phyloP scores from a whole-genome alignment of 73 alveolate genomes.

The Symbiodinium natans region DNA sequence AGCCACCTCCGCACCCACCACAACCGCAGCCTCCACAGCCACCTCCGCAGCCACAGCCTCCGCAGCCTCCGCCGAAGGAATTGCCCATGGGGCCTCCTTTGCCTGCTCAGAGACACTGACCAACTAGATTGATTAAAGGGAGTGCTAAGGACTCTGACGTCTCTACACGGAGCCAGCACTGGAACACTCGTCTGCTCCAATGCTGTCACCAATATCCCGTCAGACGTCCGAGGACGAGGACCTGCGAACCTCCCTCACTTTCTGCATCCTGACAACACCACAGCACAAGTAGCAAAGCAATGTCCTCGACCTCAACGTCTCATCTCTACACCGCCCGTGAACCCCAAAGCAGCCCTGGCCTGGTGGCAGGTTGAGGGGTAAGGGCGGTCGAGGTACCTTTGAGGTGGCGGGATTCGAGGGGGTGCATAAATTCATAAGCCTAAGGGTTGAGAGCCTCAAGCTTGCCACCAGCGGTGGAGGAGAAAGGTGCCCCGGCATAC shows the following conservation, averaged over 20 bases:
- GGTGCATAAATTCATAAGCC: neutral
- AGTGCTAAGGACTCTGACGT: no score
- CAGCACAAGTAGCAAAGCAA: neutral
- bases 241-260: neutral
- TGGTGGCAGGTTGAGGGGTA: slow-evolving; percentile 69
- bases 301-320: neutral
- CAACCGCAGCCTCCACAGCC: slow-evolving; percentile 66
- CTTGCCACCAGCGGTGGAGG: no score
- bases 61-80: neutral
- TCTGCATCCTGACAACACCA: neutral
- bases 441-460: no score
- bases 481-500: no score
- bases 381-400: slow-evolving; percentile 75
- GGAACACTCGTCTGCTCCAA: no score
- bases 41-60: slow-evolving; percentile 33
- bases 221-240: neutral
- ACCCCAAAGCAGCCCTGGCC: neutral
- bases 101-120: neutral
- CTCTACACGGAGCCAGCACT: no score
- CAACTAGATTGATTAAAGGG: no score
- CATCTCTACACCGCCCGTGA: neutral
- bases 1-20: slow-evolving; percentile 1
- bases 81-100: neutral
- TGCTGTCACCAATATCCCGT: neutral
- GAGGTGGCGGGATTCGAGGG: no score